A percentile compares a stretch with the other conserved stretches of the same genome.
phyloP scores from a whole-genome alignment of 2,329 filamentous ascomycete species.

The Metarhizium humberi region DNA sequence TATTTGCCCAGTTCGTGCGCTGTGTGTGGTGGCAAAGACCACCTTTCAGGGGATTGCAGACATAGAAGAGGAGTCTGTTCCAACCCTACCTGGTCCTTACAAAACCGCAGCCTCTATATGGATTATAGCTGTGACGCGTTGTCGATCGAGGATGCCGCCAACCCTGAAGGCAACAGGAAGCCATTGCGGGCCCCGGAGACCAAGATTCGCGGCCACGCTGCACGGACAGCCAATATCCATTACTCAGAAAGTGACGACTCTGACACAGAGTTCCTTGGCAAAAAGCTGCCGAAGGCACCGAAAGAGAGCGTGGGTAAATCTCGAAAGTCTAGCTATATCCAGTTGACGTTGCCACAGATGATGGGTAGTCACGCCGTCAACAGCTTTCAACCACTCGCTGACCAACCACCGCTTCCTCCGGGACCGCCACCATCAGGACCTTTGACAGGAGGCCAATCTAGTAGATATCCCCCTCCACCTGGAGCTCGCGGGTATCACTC shows the following conservation, averaged over 20 bases:
- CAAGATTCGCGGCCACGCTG: slow-evolving; percentile 24
- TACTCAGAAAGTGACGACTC: slow-evolving; percentile 40
- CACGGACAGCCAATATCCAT: slow-evolving; percentile 28
- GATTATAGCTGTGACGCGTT: slow-evolving; percentile 31
- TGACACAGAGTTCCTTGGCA: slow-evolving; percentile 33
- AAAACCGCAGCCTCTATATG: slow-evolving; percentile 39
- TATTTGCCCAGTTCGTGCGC: slow-evolving; percentile 45
- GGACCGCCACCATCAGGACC: slow-evolving; percentile 24
- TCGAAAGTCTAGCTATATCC: slow-evolving; percentile 30
- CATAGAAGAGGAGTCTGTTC: slow-evolving; percentile 10
- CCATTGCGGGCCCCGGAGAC: slow-evolving; percentile 17
- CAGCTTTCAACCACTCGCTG: slow-evolving; percentile 10
- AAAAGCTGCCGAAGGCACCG: slow-evolving; percentile 21
- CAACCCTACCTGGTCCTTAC: slow-evolving; percentile 42
- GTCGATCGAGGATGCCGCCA: slow-evolving; percentile 26
- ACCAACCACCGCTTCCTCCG: slow-evolving; percentile 28
- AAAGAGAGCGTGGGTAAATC: slow-evolving; percentile 22
- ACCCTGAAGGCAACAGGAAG: slow-evolving; percentile 13
- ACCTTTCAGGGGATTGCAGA: slow-evolving; percentile 49
- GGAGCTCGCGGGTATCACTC: slow-evolving; percentile 11
- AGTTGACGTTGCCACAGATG: slow-evolving; percentile 26
- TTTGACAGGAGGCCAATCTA: slow-evolving; percentile 5
- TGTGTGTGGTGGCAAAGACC: slow-evolving; percentile 41
- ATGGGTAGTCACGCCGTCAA: slow-evolving; percentile 10
- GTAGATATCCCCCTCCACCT: slow-evolving; percentile 14